Percentiles rank a stretch among this genome's conserved stretches.
Evolutionary conservation across 2,329 filamentous ascomycete species (phyloP).

Genomic region (Pseudogymnoascus sp.): DNA sequence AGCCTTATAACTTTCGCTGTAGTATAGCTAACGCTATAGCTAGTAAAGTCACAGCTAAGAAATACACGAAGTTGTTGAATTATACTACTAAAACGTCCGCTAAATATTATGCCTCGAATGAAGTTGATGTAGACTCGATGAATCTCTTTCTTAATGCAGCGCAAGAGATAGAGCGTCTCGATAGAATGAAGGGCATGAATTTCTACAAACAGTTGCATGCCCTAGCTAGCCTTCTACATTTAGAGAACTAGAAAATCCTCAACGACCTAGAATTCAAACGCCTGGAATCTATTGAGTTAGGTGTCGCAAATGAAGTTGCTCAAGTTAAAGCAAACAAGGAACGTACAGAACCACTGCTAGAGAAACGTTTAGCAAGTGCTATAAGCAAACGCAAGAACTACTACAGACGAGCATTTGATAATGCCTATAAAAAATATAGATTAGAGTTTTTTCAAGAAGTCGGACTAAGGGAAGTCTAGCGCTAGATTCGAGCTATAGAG

Average conservation of each 20-base stretch:
- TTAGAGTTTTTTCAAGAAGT: conserved; percentile 2
- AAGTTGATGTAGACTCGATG: background rate
- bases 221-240: background rate
- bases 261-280: background rate
- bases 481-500: no score
- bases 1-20: background rate
- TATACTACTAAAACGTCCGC: background rate
- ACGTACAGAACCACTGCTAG: background rate
- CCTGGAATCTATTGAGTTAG: background rate
- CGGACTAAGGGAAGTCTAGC: background rate
- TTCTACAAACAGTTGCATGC: background rate
- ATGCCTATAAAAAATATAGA: background rate
- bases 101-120: conserved; percentile 1
- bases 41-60: background rate
- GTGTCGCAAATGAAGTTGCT: background rate
- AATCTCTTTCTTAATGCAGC: background rate
- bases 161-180: background rate
- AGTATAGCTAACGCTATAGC: background rate
- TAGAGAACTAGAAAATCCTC: background rate
- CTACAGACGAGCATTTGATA: background rate
- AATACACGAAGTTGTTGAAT: background rate
- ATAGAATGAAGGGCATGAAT: background rate
- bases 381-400: conserved; percentile 6
- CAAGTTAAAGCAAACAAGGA: background rate
- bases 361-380: background rate